These are phyloP conservation scores for Rhynchosporium agropyri DNA, from an alignment of 2,329 filamentous ascomycete species.

Conservation along the genomic window DNA sequence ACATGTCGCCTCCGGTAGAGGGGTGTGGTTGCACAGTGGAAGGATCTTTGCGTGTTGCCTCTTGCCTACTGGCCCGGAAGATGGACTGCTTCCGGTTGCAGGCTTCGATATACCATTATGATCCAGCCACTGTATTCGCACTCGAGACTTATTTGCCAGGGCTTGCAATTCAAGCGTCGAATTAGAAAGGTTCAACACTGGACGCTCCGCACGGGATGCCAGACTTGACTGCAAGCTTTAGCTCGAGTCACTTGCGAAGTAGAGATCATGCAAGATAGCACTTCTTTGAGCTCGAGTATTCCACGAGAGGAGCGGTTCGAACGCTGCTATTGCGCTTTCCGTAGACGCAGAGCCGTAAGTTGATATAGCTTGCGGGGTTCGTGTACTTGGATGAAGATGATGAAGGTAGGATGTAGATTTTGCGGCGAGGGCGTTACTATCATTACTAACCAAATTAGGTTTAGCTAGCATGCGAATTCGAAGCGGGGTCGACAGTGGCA, in stretches of 20 bases:
- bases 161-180: conserved; percentile 17
- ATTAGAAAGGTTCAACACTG: conserved; percentile 13
- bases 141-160: conserved; percentile 13
- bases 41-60: conserved; percentile 3
- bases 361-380: conserved; percentile 1
- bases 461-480: conserved; percentile 10
- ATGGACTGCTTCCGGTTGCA: conserved; percentile 2
- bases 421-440: conserved; percentile 10
- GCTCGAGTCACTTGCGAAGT: too few relatives aligned
- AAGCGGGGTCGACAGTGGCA: conserved; percentile 1
- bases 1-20: neutral
- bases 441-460: conserved; percentile 9
- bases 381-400: conserved; percentile 13
- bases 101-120: too few relatives aligned
- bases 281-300: conserved; percentile 14
- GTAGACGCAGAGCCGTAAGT: too few relatives aligned
- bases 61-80: conserved; percentile 5
- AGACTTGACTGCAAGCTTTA: conserved; percentile 11
- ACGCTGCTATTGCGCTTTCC: neutral
- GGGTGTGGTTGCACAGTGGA: neutral
- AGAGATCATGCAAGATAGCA: conserved; percentile 15
- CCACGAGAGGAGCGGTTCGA: neutral
- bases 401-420: conserved; percentile 6
- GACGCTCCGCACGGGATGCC: conserved; percentile 12
- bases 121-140: neutral